Evolutionary conservation across 805 yeast genomes (phyloP).

Genomic region (Candida xyloterini): DNA sequence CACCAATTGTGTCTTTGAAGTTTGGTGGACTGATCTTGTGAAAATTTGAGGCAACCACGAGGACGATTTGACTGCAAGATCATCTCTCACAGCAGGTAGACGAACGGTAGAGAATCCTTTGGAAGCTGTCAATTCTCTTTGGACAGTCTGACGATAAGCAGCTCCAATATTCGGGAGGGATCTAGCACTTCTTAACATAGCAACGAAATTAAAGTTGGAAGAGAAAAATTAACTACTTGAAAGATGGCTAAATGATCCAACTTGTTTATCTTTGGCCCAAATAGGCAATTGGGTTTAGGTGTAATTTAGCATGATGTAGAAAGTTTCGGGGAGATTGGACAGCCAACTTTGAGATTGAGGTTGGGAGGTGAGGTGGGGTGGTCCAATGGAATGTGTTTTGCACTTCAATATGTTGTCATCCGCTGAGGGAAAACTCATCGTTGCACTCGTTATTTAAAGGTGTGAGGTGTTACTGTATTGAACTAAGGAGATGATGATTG

Average conservation of each 20-base stretch:
- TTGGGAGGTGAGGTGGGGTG: no score
- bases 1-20: slow-evolving; percentile 31
- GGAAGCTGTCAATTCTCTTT: slow-evolving; percentile 11
- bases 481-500: no score
- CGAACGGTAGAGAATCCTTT: slow-evolving; percentile 10
- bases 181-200: slow-evolving; percentile 34
- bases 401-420: no score
- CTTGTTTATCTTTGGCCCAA: slow-evolving; percentile 11
- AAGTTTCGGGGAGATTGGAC: no score
- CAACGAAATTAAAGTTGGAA: slow-evolving; percentile 1
- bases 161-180: slow-evolving; percentile 33
- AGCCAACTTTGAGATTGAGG: no score
- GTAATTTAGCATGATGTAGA: no score
- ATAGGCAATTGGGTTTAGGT: not conserved
- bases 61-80: slow-evolving; percentile 3
- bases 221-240: not conserved
- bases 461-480: not conserved
- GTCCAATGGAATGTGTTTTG: no score
- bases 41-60: slow-evolving; percentile 13
- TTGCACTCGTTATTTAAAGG: not conserved
- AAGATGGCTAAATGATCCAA: slow-evolving; percentile 1
- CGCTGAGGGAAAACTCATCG: not conserved
- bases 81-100: slow-evolving; percentile 10
- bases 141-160: slow-evolving; percentile 26
- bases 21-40: slow-evolving; percentile 34